phyloP scores from a whole-genome alignment of 2,329 filamentous ascomycete species.

The Ceratocystis colombiana region DNA sequence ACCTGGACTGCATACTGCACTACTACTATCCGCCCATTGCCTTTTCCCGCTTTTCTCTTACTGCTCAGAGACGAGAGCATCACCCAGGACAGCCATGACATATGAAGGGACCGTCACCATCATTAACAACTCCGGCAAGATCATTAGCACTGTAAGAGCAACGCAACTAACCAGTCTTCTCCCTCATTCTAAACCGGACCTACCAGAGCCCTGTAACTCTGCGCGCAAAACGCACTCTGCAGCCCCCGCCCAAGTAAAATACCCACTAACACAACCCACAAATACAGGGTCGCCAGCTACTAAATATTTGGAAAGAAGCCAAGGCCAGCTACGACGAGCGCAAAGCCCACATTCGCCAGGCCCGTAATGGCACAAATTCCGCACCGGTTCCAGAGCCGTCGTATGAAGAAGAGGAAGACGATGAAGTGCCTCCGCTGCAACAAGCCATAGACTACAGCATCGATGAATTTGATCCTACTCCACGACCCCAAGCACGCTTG shows the following conservation, averaged over 20 bases:
- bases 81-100: slow-evolving; percentile 32
- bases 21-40: not conserved
- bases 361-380: slow-evolving; percentile 34
- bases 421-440: slow-evolving; percentile 26
- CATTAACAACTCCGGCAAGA: slow-evolving; percentile 81
- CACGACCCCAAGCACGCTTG: slow-evolving; percentile 21
- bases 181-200: not conserved
- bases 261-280: slow-evolving; percentile 14
- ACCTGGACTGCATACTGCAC: not conserved
- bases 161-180: not conserved
- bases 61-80: slow-evolving; percentile 11
- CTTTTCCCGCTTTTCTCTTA: slow-evolving; percentile 1
- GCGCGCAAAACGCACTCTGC: too few species aligned
- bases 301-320: slow-evolving; percentile 86
- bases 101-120: slow-evolving; percentile 69
- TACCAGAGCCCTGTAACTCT: not conserved
- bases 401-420: slow-evolving; percentile 25
- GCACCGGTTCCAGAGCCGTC: slow-evolving; percentile 17
- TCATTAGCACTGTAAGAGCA: slow-evolving; percentile 67
- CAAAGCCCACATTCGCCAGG: slow-evolving; percentile 68
- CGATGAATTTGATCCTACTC: slow-evolving; percentile 29
- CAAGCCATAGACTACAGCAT: slow-evolving; percentile 30
- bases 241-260: too few species aligned
- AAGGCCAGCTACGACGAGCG: slow-evolving; percentile 79
- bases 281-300: slow-evolving; percentile 71